Conservation (phyloP, 768 basidiomycete species). For the Hortiboletus campestris region DNA sequence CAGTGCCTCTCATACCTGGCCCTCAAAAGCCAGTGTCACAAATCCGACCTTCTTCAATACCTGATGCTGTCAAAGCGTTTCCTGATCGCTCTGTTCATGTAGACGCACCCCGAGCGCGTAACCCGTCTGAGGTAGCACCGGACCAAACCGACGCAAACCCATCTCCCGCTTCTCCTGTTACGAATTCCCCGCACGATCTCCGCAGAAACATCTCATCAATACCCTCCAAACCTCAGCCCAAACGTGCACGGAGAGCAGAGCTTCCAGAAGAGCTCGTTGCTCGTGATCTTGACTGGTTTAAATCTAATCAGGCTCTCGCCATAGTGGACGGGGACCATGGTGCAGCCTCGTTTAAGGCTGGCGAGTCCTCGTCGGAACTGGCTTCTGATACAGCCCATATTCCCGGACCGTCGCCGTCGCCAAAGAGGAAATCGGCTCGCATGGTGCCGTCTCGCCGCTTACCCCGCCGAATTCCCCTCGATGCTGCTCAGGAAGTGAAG, state of each 20-base stretch:
- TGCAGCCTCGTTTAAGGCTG: not conserved
- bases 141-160: not conserved
- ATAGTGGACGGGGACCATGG: not conserved
- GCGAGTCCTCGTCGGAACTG: not conserved
- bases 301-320: conserved; percentile 7
- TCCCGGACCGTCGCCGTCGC: not conserved
- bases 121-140: not conserved
- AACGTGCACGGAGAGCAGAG: conserved; percentile 20
- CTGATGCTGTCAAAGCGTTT: not conserved
- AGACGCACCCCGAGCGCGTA: not conserved
- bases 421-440: conserved; percentile 24
- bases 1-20: not conserved
- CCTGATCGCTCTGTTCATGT: not conserved
- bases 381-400: not conserved
- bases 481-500: not conserved
- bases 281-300: conserved; percentile 33
- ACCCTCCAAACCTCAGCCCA: conserved; percentile 26
- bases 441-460: conserved; percentile 25
- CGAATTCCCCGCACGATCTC: not conserved
- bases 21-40: not conserved
- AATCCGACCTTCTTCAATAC: not conserved
- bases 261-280: conserved; percentile 24
- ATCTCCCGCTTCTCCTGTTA: not conserved
- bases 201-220: not conserved
- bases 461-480: conserved; percentile 17